These are phyloP conservation scores for Babesia bovis DNA, from an alignment of 169 alveolate genomes.

Conservation along the genomic window DNA sequence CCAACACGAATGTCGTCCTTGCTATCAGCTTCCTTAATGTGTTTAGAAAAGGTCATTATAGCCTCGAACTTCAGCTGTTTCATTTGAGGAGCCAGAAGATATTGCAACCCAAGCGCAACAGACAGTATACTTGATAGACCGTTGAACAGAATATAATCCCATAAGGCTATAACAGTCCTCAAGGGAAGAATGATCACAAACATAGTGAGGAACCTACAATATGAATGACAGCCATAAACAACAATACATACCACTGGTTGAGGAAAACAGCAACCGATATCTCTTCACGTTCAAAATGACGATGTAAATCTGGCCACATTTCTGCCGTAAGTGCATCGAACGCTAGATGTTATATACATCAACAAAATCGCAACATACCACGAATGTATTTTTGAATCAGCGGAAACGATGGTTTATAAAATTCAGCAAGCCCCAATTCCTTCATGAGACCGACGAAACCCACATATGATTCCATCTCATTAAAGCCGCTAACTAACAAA, in stretches of 20 bases:
- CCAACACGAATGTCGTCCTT: slow-evolving; percentile 67
- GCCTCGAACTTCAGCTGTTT: slow-evolving; percentile 63
- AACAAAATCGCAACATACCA: slow-evolving; percentile 7
- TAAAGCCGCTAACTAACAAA: slow-evolving; percentile 74
- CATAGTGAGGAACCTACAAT: slow-evolving; percentile 69
- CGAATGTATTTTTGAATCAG: slow-evolving; percentile 66
- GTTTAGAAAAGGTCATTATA: slow-evolving; percentile 42
- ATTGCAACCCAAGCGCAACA: slow-evolving; percentile 50
- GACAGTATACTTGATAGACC: slow-evolving; percentile 62
- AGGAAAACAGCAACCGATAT: slow-evolving; percentile 74
- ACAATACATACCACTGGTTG: slow-evolving; percentile 69
- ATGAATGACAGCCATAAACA: not conserved
- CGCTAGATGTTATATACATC: slow-evolving; percentile 24
- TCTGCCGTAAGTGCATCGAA: slow-evolving; percentile 60
- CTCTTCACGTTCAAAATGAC: slow-evolving; percentile 71
- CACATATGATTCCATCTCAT: slow-evolving; percentile 74
- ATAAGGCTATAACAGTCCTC: slow-evolving; percentile 73
- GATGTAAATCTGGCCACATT: slow-evolving; percentile 68
- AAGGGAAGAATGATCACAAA: slow-evolving; percentile 75
- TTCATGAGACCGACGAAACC: slow-evolving; percentile 75
- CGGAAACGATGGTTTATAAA: slow-evolving; percentile 74
- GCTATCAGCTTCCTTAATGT: slow-evolving; percentile 59
- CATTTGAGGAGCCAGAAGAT: slow-evolving; percentile 60
- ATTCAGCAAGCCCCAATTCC: slow-evolving; percentile 70
- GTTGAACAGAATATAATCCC: slow-evolving; percentile 73